Conservation (phyloP, 192 early-diverging fungal genomes). For the Coemansia nantahalensis region DNA sequence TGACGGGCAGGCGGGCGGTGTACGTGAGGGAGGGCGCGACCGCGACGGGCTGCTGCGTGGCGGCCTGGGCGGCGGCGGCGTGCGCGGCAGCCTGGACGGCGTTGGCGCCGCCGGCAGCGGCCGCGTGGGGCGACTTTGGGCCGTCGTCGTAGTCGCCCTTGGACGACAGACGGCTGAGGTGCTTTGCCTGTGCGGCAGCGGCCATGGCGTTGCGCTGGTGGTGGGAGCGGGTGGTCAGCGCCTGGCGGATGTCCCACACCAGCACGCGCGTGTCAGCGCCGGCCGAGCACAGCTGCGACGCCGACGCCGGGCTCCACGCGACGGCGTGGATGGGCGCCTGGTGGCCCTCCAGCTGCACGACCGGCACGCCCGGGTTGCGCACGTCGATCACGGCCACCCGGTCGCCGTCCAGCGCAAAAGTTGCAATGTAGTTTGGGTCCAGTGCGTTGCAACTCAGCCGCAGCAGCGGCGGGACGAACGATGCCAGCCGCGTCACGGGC, state of each 20-base stretch:
- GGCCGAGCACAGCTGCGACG: constrained; percentile 79
- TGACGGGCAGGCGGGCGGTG: constrained; percentile 71
- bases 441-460: constrained; percentile 87
- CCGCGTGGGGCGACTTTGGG: constrained; percentile 30
- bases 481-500: constrained; percentile 18
- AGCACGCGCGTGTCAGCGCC: constrained; percentile 88
- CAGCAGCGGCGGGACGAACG: constrained; percentile 63
- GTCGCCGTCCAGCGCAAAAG: constrained; percentile 81
- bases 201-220: constrained; percentile 45
- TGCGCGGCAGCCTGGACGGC: constrained; percentile 53
- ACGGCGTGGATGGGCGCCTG: constrained; percentile 75
- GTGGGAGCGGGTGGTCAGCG: constrained; percentile 44
- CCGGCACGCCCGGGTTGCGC: constrained; percentile 82
- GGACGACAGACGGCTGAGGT: constrained; percentile 31
- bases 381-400: constrained; percentile 89
- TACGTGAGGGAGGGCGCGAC: constrained; percentile 70
- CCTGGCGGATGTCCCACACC: constrained; percentile 83
- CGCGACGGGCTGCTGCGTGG: constrained; percentile 18
- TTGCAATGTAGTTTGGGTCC: constrained; percentile 89
- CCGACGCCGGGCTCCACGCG: constrained; percentile 82
- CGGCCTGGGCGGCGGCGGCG: constrained; percentile 44
- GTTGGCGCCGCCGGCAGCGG: constrained; percentile 14
- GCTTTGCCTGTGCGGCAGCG: constrained; percentile 45
- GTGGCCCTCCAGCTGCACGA: constrained; percentile 81
- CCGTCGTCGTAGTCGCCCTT: constrained; percentile 19